Evolutionary conservation across 192 early-diverging fungal genomes (phyloP).

Genomic region (Martensiomyces pterosporus): DNA sequence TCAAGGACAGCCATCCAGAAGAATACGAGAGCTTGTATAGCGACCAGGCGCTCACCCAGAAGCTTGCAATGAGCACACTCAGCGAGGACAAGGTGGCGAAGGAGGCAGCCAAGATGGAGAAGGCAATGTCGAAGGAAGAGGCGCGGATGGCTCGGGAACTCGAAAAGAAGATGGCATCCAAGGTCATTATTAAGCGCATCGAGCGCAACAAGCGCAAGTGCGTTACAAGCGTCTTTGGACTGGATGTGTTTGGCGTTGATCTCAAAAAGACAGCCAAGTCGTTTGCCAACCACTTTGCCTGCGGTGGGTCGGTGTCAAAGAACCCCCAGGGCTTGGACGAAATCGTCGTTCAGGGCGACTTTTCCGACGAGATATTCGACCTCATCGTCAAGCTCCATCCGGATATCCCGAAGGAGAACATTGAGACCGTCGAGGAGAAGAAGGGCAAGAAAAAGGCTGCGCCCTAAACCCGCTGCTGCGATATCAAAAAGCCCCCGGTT

Average conservation of each 20-base stretch:
- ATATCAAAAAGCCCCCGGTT: neutral
- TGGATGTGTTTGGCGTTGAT: conserved; percentile 92
- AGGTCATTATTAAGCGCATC: conserved; percentile 78
- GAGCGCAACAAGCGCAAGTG: conserved; percentile 93
- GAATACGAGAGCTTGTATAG: conserved; percentile 59
- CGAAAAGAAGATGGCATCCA: conserved; percentile 71
- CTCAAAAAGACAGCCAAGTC: conserved; percentile 95
- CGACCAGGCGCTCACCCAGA: conserved; percentile 34
- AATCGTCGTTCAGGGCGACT: conserved; percentile 96
- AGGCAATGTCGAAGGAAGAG: conserved; percentile 58
- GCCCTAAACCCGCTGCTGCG: neutral
- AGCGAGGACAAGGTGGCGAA: conserved; percentile 44
- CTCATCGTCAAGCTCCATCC: conserved; percentile 76
- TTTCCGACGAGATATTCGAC: conserved; percentile 83
- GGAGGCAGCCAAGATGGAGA: conserved; percentile 52
- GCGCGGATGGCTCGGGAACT: conserved; percentile 72
- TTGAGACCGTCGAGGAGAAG: conserved; percentile 74
- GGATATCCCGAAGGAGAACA: conserved; percentile 67
- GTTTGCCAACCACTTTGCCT: conserved; percentile 94
- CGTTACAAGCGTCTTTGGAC: conserved; percentile 76
- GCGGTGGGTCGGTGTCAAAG: conserved; percentile 90
- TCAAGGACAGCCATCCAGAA: conserved; percentile 56
- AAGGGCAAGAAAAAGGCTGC: conserved; percentile 54
- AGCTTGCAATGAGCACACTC: conserved; percentile 35
- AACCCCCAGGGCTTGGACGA: conserved; percentile 90